Evolutionary conservation across 148 eudicot genomes (phyloP).

Genomic region (Rhododendron kiyosumense): DNA sequence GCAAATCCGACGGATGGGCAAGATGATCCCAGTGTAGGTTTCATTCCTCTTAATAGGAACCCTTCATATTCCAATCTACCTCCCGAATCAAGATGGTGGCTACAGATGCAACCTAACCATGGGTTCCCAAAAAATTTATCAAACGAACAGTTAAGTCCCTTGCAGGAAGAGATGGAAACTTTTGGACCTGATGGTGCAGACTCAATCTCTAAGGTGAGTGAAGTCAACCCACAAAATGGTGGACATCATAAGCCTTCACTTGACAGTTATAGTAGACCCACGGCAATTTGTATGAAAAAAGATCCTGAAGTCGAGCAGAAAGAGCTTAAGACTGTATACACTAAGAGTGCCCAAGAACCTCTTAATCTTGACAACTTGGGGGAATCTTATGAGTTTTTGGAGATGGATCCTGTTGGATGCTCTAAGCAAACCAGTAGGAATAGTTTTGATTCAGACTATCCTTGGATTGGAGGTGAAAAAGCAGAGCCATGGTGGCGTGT

Average conservation of each 20-base stretch:
- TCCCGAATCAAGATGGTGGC: constrained; percentile 85
- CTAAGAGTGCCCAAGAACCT: constrained; percentile 35
- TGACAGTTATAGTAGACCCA: background rate
- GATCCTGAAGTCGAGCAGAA: constrained; percentile 15
- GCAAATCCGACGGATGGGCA: constrained; percentile 31
- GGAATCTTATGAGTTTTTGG: constrained; percentile 49
- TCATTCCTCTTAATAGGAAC: constrained; percentile 42
- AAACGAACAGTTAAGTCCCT: constrained; percentile 28
- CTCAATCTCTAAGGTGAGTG: constrained; percentile 11
- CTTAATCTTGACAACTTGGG: constrained; percentile 36
- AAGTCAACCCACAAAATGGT: constrained; percentile 1
- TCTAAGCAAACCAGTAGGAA: constrained; percentile 34
- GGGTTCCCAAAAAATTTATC: constrained; percentile 36
- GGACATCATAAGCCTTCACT: constrained; percentile 13
- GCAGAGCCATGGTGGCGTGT: constrained; percentile 82
- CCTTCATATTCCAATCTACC: constrained; percentile 55
- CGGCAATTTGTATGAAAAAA: constrained; percentile 19
- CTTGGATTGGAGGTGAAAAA: constrained; percentile 53
- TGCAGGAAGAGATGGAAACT: constrained; percentile 28
- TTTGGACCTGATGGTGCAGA: constrained; percentile 9
- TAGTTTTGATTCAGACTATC: constrained; percentile 34
- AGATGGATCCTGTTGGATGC: constrained; percentile 45
- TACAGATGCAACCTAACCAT: constrained; percentile 54
- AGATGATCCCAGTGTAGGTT: constrained; percentile 41
- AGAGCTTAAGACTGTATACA: constrained; percentile 23